Evolutionary conservation across 352 stramenopile species (phyloP).

Genomic region (Phytophthora europaea): DNA sequence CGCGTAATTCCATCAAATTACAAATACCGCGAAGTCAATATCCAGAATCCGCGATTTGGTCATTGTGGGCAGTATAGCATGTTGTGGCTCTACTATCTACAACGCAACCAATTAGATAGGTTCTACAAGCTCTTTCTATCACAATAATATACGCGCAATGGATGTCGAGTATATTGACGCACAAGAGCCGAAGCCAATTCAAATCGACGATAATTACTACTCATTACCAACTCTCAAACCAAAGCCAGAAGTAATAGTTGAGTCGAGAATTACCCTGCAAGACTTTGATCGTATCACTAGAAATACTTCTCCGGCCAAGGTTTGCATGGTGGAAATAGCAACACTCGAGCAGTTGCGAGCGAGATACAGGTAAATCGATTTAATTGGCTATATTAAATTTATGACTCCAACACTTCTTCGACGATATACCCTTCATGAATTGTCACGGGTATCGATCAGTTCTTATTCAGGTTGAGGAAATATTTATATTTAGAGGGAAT

Average conservation of each 20-base stretch:
- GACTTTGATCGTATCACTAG: slow-evolving; percentile 5
- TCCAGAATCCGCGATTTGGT: slow-evolving; percentile 1
- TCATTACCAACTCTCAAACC: no score
- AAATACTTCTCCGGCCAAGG: slow-evolving; percentile 4
- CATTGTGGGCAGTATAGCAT: not conserved
- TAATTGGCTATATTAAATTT: no score
- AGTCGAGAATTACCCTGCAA: slow-evolving; percentile 4
- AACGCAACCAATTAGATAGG: no score
- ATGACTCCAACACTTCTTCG: no score
- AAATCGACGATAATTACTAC: no score
- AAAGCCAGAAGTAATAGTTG: slow-evolving; percentile 4
- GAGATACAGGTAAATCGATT: not conserved
- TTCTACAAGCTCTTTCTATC: no score
- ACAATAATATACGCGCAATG: not conserved
- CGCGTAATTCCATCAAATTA: slow-evolving; percentile 11
- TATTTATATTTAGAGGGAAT: no score
- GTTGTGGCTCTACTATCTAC: slow-evolving; percentile 8
- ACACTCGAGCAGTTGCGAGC: not conserved
- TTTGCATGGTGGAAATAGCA: slow-evolving; percentile 3
- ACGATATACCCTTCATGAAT: no score
- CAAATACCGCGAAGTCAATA: not conserved
- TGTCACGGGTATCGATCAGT: no score
- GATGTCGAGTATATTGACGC: not conserved
- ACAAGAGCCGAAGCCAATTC: no score
- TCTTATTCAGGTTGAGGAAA: no score